Evolutionary conservation across 768 basidiomycete species (phyloP).

Genomic region (Mycena venus): DNA sequence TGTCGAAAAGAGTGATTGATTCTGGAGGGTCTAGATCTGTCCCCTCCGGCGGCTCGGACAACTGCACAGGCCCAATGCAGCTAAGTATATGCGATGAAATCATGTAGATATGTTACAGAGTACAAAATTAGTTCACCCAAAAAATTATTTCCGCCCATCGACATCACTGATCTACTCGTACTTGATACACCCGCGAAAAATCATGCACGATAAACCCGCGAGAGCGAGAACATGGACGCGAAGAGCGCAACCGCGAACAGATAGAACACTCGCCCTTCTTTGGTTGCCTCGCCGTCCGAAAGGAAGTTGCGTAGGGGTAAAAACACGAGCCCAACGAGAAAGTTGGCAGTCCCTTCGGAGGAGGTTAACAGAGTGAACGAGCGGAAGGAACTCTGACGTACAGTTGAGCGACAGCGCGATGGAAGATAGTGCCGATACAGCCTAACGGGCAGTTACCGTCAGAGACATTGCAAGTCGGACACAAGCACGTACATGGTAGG

Average conservation of each 20-base stretch:
- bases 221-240: conserved; percentile 51
- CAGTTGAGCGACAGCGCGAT: conserved; percentile 81
- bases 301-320: conserved; percentile 86
- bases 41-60: neutral
- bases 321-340: conserved; percentile 87
- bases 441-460: conserved; percentile 56
- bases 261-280: conserved; percentile 92
- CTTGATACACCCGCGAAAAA: too few relatives aligned
- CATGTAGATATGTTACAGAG: neutral
- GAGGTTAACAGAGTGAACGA: neutral
- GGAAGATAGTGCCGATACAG: conserved; percentile 85
- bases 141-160: neutral
- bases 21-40: neutral
- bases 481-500: conserved; percentile 70
- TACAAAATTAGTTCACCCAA: neutral
- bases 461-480: neutral
- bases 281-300: conserved; percentile 67
- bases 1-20: neutral
- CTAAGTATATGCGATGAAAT: neutral
- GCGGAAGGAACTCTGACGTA: conserved; percentile 48
- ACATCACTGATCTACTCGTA: neutral
- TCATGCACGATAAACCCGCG: conserved; percentile 54
- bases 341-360: conserved; percentile 83
- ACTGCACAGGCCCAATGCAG: too few relatives aligned
- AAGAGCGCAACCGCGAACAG: conserved; percentile 78